Conservation (phyloP, 495 filamentous ascomycete species). For the Aspergillus coremiiformis region DNA sequence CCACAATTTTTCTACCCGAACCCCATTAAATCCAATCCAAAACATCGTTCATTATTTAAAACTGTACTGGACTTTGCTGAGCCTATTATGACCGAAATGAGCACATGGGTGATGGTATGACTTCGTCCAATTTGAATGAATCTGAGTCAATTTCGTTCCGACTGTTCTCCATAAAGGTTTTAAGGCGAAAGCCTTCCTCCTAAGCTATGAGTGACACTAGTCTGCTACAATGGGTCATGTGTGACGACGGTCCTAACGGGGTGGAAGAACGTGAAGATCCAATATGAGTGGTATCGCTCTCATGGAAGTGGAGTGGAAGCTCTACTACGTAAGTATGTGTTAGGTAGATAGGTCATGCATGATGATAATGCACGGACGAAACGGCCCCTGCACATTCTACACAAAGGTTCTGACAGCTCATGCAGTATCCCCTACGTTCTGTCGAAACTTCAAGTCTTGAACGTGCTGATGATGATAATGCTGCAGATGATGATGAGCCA, state of each 20-base stretch:
- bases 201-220: neutral
- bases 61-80: neutral
- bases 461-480: neutral
- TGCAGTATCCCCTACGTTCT: neutral
- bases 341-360: slow-evolving; percentile 5
- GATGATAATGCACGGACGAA: slow-evolving; percentile 2
- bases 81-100: neutral
- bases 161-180: neutral
- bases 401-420: neutral
- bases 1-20: neutral
- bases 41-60: neutral
- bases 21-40: neutral
- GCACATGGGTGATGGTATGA: neutral
- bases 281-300: slow-evolving; percentile 8
- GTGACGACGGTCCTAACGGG: neutral
- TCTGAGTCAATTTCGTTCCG: too few species aligned
- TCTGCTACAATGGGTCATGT: neutral
- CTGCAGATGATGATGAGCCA: neutral
- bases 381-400: slow-evolving; percentile 11
- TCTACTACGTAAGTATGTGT: too few species aligned
- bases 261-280: slow-evolving; percentile 5
- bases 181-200: neutral
- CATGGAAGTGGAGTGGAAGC: neutral
- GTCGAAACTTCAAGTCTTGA: too few species aligned
- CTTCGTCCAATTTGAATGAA: neutral